Evolutionary conservation across 2,329 filamentous ascomycete genomes (phyloP).

Genomic region (Juglanconis juglandina): DNA sequence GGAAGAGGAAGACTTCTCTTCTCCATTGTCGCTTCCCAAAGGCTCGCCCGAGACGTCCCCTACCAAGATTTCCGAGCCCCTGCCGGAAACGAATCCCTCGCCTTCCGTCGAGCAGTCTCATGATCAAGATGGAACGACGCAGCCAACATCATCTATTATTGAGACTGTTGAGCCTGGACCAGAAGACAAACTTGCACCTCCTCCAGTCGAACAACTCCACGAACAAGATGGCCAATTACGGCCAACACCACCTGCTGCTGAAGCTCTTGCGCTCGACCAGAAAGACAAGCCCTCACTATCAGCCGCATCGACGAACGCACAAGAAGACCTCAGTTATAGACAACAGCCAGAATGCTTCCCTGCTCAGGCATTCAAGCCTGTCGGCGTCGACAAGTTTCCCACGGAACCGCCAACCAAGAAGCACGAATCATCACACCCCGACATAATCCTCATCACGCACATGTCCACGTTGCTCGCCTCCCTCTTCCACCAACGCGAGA

Average conservation of each 20-base stretch:
- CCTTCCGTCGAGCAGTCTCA: background rate
- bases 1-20: constrained; percentile 33
- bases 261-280: background rate
- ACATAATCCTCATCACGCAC: constrained; percentile 54
- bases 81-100: too few relatives aligned
- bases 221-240: background rate
- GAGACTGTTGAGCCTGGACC: background rate
- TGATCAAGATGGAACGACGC: background rate
- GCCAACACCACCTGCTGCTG: background rate
- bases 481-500: constrained; percentile 49
- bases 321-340: background rate
- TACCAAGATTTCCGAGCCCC: background rate
- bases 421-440: constrained; percentile 27
- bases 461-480: constrained; percentile 48
- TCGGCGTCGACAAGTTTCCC: background rate
- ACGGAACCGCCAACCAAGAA: background rate
- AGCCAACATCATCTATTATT: background rate
- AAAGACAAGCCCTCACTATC: background rate
- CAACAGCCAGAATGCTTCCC: background rate
- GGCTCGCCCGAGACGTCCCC: background rate
- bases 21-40: background rate
- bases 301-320: background rate
- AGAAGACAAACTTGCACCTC: background rate
- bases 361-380: background rate
- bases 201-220: background rate